Conservation (phyloP, 1,139 yeast genomes). For the Debaryomycetaceae sp. region DNA sequence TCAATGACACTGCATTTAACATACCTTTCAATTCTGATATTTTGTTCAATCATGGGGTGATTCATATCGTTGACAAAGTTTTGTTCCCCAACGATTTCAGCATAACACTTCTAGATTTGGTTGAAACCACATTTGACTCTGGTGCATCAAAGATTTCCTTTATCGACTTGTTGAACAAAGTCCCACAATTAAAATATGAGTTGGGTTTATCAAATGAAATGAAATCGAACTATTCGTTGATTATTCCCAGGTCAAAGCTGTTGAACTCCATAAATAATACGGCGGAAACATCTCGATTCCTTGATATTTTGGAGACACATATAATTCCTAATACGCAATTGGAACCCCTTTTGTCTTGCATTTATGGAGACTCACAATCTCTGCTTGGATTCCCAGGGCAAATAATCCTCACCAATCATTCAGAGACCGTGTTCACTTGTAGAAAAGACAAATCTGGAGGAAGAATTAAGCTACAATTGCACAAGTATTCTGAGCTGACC, state of each 20-base stretch:
- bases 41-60: constrained; percentile 79
- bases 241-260: constrained; percentile 68
- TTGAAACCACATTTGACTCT: constrained; percentile 45
- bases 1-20: constrained; percentile 18
- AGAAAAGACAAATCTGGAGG: constrained; percentile 38
- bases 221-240: constrained; percentile 51
- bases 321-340: constrained; percentile 56
- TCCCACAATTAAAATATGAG: constrained; percentile 23
- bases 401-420: constrained; percentile 28
- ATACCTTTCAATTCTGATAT: constrained; percentile 58
- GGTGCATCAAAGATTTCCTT: constrained; percentile 40
- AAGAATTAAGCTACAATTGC: constrained; percentile 29
- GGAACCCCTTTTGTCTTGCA: constrained; percentile 29
- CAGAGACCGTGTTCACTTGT: constrained; percentile 43
- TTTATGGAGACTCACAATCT: constrained; percentile 10
- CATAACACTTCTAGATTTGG: constrained; percentile 55
- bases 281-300: constrained; percentile 30
- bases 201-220: constrained; percentile 15
- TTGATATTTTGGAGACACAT: constrained; percentile 62
- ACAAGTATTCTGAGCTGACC: constrained; percentile 15
- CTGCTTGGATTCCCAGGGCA: background rate
- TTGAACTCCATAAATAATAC: constrained; percentile 39
- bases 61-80: constrained; percentile 63
- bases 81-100: constrained; percentile 55
- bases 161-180: constrained; percentile 42